A percentile compares a stretch with the other conserved stretches of the same genome.
These are phyloP conservation scores for Hyaloscypha hepaticicola DNA, from an alignment of 495 filamentous ascomycete species.

Conservation along the genomic window DNA sequence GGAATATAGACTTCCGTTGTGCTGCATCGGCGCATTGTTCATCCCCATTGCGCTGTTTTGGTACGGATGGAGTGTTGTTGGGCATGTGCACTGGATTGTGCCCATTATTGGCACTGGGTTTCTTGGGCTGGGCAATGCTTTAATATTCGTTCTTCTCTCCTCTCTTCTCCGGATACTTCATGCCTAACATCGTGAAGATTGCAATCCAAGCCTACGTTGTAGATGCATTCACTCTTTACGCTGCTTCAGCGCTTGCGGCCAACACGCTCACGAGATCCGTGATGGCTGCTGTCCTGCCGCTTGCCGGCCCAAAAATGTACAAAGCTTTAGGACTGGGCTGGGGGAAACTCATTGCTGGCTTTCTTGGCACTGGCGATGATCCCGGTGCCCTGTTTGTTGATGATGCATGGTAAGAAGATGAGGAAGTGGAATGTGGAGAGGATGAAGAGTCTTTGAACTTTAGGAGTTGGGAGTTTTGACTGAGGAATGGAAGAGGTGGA, in stretches of 20 bases:
- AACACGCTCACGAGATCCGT: not conserved
- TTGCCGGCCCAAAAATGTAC: not conserved
- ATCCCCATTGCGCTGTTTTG: slow-evolving; percentile 64
- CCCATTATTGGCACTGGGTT: slow-evolving; percentile 63
- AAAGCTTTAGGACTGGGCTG: not conserved
- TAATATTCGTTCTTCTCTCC: not conserved
- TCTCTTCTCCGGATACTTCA: not conserved
- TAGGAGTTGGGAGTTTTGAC: too few relatives aligned
- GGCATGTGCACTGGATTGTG: slow-evolving; percentile 63
- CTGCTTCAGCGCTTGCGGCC: not conserved
- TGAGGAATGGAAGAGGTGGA: too few relatives aligned
- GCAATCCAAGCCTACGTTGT: not conserved
- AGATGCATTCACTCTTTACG: not conserved
- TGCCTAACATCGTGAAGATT: not conserved
- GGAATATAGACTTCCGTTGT: slow-evolving; percentile 70
- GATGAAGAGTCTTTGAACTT: not conserved
- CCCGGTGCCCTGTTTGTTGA: slow-evolving; percentile 3
- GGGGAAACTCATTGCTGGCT: not conserved
- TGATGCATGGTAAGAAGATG: slow-evolving; percentile 3
- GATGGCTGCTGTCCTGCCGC: not conserved
- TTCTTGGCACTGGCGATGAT: not conserved
- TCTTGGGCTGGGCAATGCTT: slow-evolving; percentile 2
- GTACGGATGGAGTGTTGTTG: slow-evolving; percentile 71
- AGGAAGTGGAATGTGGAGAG: slow-evolving; percentile 6
- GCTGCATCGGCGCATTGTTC: slow-evolving; percentile 57